Conservation (phyloP, 2,329 filamentous ascomycete species). For the Scorias spongiosa region DNA sequence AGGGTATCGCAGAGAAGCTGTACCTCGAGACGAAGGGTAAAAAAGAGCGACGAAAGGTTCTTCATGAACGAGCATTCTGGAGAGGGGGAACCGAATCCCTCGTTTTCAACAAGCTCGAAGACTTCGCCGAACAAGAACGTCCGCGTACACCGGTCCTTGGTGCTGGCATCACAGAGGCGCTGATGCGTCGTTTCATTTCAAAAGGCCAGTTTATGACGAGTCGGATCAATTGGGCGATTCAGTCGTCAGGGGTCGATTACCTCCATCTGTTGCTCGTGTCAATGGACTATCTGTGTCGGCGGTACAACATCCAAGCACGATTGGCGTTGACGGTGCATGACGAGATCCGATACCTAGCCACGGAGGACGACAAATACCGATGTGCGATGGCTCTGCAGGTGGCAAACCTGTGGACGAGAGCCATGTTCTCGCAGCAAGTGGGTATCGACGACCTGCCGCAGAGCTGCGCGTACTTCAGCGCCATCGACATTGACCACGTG, state of each 20-base stretch:
- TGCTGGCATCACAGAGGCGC: conserved; percentile 87
- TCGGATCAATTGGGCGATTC: conserved; percentile 97
- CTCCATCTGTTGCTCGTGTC: conserved; percentile 80
- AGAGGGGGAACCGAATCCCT: conserved; percentile 92
- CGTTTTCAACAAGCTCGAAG: conserved; percentile 95
- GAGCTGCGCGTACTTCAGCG: conserved; percentile 87
- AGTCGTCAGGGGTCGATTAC: conserved; percentile 94
- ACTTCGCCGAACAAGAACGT: conserved; percentile 87
- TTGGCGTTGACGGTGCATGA: conserved; percentile 92
- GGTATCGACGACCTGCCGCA: conserved; percentile 92
- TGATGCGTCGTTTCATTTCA: conserved; percentile 75
- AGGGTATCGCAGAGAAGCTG: conserved; percentile 58
- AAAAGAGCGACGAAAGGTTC: conserved; percentile 58
- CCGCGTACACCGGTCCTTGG: conserved; percentile 85
- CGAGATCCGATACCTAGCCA: conserved; percentile 87
- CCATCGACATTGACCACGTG: conserved; percentile 87
- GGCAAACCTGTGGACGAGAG: conserved; percentile 88
- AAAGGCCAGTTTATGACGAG: conserved; percentile 89
- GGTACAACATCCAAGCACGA: conserved; percentile 72
- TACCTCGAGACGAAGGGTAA: conserved; percentile 84
- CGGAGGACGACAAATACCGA: conserved; percentile 70
- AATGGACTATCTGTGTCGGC: conserved; percentile 85
- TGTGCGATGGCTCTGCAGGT: conserved; percentile 87
- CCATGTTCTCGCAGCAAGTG: conserved; percentile 94
- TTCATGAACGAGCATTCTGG: conserved; percentile 75